These are phyloP conservation scores for Saksenaea oblongispora DNA, from an alignment of 371 early-diverging fungal genomes.

Conservation along the genomic window DNA sequence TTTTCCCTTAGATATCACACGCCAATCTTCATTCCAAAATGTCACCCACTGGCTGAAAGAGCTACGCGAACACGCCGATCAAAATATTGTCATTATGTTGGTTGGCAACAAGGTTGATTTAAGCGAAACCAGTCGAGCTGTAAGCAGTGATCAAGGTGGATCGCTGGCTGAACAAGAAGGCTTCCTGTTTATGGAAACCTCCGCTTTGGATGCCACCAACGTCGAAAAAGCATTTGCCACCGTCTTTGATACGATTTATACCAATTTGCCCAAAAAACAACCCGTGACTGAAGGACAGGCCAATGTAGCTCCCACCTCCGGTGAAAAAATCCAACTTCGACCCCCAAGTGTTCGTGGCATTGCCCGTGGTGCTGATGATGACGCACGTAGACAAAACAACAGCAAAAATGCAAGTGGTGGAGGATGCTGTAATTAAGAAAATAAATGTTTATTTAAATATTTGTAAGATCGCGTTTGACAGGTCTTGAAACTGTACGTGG, in stretches of 20 bases:
- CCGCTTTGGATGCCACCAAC: slow-evolving; percentile 90
- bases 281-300: slow-evolving; percentile 11
- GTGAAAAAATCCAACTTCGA: slow-evolving; percentile 48
- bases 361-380: slow-evolving; percentile 5
- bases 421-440: background rate
- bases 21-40: slow-evolving; percentile 93
- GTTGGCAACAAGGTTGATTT: slow-evolving; percentile 99
- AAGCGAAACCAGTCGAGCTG: slow-evolving; percentile 76
- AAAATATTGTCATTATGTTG: slow-evolving; percentile 92
- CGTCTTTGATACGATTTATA: slow-evolving; percentile 47
- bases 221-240: slow-evolving; percentile 74
- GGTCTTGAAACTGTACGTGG: slow-evolving; percentile 5
- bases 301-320: slow-evolving; percentile 19
- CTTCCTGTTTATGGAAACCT: slow-evolving; percentile 91
- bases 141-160: slow-evolving; percentile 87
- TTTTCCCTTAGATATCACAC: slow-evolving; percentile 98
- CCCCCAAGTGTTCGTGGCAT: slow-evolving; percentile 47
- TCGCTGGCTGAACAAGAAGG: slow-evolving; percentile 86
- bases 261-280: slow-evolving; percentile 41
- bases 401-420: background rate
- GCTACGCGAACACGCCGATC: slow-evolving; percentile 95
- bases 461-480: slow-evolving; percentile 19
- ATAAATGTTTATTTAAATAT: slow-evolving; percentile 7
- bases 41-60: slow-evolving; percentile 97
- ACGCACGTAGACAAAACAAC: background rate